A percentile compares a stretch with the other conserved stretches of the same genome.
Conservation (phyloP, 805 yeast genomes). For the Wickerhamiella sergipiensis region DNA sequence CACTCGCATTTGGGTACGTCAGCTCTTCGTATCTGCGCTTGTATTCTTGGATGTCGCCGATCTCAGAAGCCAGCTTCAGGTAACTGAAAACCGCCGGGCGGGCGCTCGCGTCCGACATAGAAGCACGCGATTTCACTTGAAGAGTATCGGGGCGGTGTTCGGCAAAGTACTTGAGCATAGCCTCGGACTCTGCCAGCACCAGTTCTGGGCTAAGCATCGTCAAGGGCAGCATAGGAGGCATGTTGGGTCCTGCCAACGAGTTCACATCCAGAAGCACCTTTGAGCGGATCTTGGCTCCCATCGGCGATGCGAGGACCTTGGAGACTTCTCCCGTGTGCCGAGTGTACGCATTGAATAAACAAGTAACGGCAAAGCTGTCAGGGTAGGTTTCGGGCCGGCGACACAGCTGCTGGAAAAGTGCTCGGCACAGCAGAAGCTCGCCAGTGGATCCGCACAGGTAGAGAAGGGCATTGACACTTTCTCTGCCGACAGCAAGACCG, state of each 20-base stretch:
- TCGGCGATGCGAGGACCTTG: conserved; percentile 17
- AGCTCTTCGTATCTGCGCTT: conserved; percentile 24
- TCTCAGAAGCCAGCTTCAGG: conserved; percentile 33
- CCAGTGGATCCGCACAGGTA: conserved; percentile 69
- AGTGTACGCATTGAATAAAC: conserved; percentile 24
- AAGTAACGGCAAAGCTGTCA: conserved; percentile 20
- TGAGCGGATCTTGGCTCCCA: conserved; percentile 20
- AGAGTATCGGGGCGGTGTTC: conserved; percentile 33
- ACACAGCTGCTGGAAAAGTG: conserved; percentile 27
- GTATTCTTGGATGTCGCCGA: conserved; percentile 27
- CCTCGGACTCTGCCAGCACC: conserved; percentile 62
- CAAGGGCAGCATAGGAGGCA: conserved; percentile 63
- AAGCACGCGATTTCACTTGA: conserved; percentile 28
- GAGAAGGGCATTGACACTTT: conserved; percentile 54
- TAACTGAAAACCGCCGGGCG: conserved; percentile 24
- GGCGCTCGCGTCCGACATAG: conserved; percentile 13
- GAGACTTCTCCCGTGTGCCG: conserved; percentile 20
- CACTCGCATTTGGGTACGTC: conserved; percentile 5
- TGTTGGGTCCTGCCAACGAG: neutral
- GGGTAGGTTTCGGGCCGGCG: conserved; percentile 18
- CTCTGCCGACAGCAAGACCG: conserved; percentile 23
- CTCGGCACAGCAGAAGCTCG: conserved; percentile 58
- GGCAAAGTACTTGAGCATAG: conserved; percentile 50
- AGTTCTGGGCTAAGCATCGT: conserved; percentile 27
- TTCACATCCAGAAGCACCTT: conserved; percentile 13